phyloP scores from a whole-genome alignment of 192 early-diverging fungal genomes.

The Backusella mclennaniae region DNA sequence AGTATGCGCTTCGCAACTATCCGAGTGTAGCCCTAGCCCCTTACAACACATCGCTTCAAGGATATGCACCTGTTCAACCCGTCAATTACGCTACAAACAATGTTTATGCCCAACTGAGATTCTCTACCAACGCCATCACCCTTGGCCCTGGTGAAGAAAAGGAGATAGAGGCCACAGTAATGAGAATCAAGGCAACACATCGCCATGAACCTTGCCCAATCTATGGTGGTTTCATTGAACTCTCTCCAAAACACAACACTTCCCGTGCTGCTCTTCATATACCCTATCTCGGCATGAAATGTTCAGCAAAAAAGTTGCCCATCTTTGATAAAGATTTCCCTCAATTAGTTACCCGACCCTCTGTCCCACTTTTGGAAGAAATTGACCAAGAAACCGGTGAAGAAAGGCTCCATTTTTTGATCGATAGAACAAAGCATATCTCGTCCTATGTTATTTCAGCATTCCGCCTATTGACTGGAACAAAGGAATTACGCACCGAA shows the following conservation, averaged over 20 bases:
- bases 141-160: constrained; percentile 13
- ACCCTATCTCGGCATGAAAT: constrained; percentile 47
- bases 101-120: not conserved
- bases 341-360: not conserved
- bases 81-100: constrained; percentile 8
- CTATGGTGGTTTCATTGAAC: constrained; percentile 47
- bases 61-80: constrained; percentile 19
- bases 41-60: constrained; percentile 21
- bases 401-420: not conserved
- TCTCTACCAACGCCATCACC: constrained; percentile 1
- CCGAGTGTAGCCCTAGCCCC: constrained; percentile 36
- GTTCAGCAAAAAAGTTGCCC: constrained; percentile 39
- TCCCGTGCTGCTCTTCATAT: constrained; percentile 28
- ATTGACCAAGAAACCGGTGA: not conserved
- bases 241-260: constrained; percentile 25
- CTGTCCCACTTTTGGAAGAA: not conserved
- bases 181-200: constrained; percentile 13
- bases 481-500: constrained; percentile 15
- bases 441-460: constrained; percentile 5
- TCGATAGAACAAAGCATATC: not conserved
- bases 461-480: constrained; percentile 28
- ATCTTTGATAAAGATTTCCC: constrained; percentile 38
- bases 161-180: not conserved
- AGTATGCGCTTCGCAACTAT: constrained; percentile 33
- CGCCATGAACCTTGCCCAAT: constrained; percentile 27